Conservation (phyloP, 176 grass and related monocot species). For the Zoysia pacifica region DNA sequence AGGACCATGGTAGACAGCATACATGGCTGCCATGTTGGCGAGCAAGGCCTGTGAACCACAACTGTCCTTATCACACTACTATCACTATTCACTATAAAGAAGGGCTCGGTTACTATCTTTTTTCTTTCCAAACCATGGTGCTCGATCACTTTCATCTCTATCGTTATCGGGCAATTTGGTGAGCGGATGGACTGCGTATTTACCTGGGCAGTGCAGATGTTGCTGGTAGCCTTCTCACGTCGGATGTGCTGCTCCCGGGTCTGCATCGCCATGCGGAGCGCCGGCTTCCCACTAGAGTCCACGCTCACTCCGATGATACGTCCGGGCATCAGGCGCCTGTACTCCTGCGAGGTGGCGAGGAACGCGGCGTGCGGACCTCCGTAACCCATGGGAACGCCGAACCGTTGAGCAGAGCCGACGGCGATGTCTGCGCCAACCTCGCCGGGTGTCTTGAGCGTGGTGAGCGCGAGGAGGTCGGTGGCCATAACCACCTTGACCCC, state of each 20-base stretch:
- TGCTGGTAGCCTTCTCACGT: conserved; percentile 98
- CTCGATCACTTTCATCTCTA: conserved; percentile 24
- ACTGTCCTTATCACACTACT: conserved; percentile 6
- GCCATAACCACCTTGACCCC: conserved; percentile 98
- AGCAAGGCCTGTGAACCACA: conserved; percentile 75
- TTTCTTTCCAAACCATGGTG: not conserved
- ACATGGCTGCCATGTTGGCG: conserved; percentile 99
- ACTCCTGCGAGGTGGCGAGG: conserved; percentile 97
- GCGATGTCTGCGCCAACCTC: conserved; percentile 95
- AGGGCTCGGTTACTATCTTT: conserved; percentile 17
- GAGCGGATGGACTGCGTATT: conserved; percentile 13
- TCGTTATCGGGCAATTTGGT: conserved; percentile 39
- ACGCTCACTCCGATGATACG: conserved; percentile 91
- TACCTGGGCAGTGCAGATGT: conserved; percentile 99
- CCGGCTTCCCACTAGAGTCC: conserved; percentile 85
- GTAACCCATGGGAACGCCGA: conserved; percentile 98
- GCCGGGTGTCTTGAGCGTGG: conserved; percentile 74
- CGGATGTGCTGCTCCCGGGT: conserved; percentile 98
- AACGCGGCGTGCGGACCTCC: conserved; percentile 95
- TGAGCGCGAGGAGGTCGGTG: conserved; percentile 89
- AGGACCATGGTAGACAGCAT: conserved; percentile 95
- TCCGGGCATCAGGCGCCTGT: conserved; percentile 93
- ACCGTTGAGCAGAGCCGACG: conserved; percentile 88
- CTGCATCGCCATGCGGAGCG: conserved; percentile 98
- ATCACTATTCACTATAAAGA: not conserved